Evolutionary conservation across 2,329 filamentous ascomycete species (phyloP).

Genomic region (Conoideocrella luteorostrata): DNA sequence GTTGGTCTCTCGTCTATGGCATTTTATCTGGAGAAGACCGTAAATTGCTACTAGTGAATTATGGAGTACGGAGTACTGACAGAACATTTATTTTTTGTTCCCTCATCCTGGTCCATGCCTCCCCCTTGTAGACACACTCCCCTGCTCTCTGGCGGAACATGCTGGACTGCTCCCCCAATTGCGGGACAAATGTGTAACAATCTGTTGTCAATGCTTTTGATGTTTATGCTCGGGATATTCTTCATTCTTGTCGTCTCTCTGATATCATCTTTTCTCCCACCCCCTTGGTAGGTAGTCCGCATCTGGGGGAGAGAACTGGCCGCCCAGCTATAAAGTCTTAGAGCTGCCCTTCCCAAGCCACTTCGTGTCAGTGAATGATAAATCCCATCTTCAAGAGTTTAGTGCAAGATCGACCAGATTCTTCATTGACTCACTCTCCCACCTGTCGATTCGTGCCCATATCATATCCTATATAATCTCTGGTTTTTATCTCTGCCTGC

Average conservation of each 20-base stretch:
- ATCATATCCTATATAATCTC: too few relatives aligned
- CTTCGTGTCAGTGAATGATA: neutral
- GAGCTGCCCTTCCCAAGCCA: slow-evolving; percentile 2
- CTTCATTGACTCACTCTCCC: neutral
- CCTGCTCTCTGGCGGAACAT: neutral
- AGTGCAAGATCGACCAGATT: neutral
- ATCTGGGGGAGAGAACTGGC: neutral
- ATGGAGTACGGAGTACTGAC: too few relatives aligned
- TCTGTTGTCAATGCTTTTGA: neutral
- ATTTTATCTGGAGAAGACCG: too few relatives aligned
- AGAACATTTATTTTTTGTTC: too few relatives aligned
- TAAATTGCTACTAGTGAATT: too few relatives aligned
- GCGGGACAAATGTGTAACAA: neutral
- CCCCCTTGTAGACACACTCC: neutral
- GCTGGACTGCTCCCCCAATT: too few relatives aligned
- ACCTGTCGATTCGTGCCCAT: too few relatives aligned
- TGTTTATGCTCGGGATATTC: neutral
- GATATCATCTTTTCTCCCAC: neutral
- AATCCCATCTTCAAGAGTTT: neutral
- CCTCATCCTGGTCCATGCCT: neutral
- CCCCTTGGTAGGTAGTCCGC: neutral
- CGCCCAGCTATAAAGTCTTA: slow-evolving; percentile 11
- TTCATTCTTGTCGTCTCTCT: neutral
- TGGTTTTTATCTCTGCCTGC: too few relatives aligned
- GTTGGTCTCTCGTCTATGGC: neutral